Evolutionary conservation across 805 yeast species (phyloP), one percentile per base, ranked within the genome.

Genomic region (Wickerhamomyces xylosicus): DNA sequence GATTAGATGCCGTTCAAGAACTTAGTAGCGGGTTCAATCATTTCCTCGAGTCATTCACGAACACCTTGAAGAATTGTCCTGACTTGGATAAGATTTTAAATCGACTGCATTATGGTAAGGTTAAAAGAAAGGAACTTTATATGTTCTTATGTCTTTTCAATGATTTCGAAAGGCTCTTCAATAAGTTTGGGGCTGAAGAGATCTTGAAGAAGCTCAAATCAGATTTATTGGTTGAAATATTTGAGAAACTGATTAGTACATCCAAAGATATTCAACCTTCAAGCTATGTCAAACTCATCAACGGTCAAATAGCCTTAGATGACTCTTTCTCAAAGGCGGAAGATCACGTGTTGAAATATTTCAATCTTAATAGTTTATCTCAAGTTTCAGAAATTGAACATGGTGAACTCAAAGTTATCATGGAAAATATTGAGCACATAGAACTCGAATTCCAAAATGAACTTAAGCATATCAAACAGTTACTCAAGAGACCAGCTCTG

Each of bases 21-120:
- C 54, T 79, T 4, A 61, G 61, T 2, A 54, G 56, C 5, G 57
- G 61, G 15, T 65, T 66, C 42, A 63, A 60, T 25, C 55, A 63
- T 5, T 54, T 67, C 29, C 58, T 69, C 35, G 64, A 62, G 27
- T 58, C 56, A 5, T 42, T 66, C 9, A 58, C 63, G 33, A 54
- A 53, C 34, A 33, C 53, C 10, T 36, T 67, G 38, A 61, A 57
- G 37, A 52, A 44, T 52, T 42, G 57, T 37, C 72, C 79, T 0
- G 92, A 85, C 53, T 54, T 85, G 9, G 78, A 79, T 41, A 64
- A 72, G 38, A 70, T 69, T 4, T 55, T 81, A 32, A 69, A 72
- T 42, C 69, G 77, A 41, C 62, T 82, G 4, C 76, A 79, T 41
- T 81, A 81, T 49, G 72, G 72, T 1, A 64, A 71, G 17, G 70